A percentile compares a stretch with the other conserved stretches of the same genome.
These are phyloP conservation scores for Xylaria curta DNA, from an alignment of 495 filamentous ascomycete genomes.

Conservation along the genomic window DNA sequence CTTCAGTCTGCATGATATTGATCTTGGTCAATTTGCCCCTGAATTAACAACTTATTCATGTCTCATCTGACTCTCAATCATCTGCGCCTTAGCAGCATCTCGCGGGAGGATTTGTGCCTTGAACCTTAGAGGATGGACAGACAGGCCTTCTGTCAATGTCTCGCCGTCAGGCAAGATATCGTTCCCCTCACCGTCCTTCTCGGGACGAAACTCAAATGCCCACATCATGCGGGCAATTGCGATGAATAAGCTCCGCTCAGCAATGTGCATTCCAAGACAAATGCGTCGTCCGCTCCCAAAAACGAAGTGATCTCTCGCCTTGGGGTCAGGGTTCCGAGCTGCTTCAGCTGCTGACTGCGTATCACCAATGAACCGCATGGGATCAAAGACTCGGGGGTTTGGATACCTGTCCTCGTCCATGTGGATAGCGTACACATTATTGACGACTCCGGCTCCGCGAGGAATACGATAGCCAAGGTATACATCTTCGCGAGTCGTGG, in stretches of 20 bases:
- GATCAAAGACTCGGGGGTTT: neutral
- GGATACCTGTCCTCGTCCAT: neutral
- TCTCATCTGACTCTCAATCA: neutral
- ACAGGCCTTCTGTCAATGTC: neutral
- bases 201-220: neutral
- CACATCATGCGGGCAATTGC: slow-evolving; percentile 30
- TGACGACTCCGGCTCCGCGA: neutral
- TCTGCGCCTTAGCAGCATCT: neutral
- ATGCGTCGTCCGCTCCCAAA: slow-evolving; percentile 61
- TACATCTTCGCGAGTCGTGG: slow-evolving; percentile 57
- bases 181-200: neutral
- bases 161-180: neutral
- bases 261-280: slow-evolving; percentile 57
- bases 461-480: neutral
- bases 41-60: neutral
- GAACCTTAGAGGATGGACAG: neutral
- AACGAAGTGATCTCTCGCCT: slow-evolving; percentile 42
- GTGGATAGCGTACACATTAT: neutral
- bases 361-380: neutral
- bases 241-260: slow-evolving; percentile 40
- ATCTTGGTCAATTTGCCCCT: neutral
- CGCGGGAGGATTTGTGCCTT: neutral
- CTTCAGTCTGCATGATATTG: neutral
- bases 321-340: slow-evolving; percentile 41
- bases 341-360: neutral